Percentiles rank a stretch among this genome's conserved stretches.
phyloP scores from a whole-genome alignment of 2,329 filamentous ascomycete genomes.

The Coleophoma cylindrospora region DNA sequence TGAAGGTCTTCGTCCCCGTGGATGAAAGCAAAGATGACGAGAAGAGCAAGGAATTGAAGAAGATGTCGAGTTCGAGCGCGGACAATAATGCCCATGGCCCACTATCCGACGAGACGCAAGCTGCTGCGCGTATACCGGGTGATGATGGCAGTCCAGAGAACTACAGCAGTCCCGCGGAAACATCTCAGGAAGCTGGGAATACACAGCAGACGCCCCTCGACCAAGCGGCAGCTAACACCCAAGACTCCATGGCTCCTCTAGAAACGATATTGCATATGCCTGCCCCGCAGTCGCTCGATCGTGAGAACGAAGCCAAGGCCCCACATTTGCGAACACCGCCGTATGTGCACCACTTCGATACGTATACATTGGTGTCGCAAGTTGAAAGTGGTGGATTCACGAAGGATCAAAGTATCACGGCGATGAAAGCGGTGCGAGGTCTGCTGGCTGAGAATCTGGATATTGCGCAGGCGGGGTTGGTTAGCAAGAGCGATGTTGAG shows the following conservation, averaged over 20 bases:
- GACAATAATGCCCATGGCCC: slow-evolving; percentile 13
- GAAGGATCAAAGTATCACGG: slow-evolving; percentile 68
- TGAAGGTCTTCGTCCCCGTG: slow-evolving; percentile 9
- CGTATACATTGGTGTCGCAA: slow-evolving; percentile 79
- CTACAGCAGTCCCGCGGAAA: background rate
- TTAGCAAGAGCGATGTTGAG: slow-evolving; percentile 88
- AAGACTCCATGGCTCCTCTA: slow-evolving; percentile 33
- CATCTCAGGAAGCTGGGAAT: background rate
- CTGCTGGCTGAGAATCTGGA: slow-evolving; percentile 76
- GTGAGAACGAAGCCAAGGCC: slow-evolving; percentile 39
- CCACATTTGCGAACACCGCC: slow-evolving; percentile 69
- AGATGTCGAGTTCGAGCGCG: background rate
- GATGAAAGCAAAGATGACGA: slow-evolving; percentile 5
- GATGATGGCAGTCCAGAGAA: slow-evolving; percentile 9
- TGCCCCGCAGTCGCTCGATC: slow-evolving; percentile 32
- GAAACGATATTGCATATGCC: slow-evolving; percentile 46
- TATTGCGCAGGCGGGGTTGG: slow-evolving; percentile 71
- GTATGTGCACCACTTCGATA: slow-evolving; percentile 96
- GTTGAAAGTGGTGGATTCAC: slow-evolving; percentile 69
- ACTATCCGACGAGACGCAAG: slow-evolving; percentile 20
- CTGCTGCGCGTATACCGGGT: slow-evolving; percentile 15
- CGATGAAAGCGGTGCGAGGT: slow-evolving; percentile 87
- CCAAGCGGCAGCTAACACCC: slow-evolving; percentile 29
- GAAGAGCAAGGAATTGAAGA: slow-evolving; percentile 5
- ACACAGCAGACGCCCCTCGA: slow-evolving; percentile 10